phyloP scores from a whole-genome alignment of 352 stramenopile species.

The Pythium chondricola region DNA sequence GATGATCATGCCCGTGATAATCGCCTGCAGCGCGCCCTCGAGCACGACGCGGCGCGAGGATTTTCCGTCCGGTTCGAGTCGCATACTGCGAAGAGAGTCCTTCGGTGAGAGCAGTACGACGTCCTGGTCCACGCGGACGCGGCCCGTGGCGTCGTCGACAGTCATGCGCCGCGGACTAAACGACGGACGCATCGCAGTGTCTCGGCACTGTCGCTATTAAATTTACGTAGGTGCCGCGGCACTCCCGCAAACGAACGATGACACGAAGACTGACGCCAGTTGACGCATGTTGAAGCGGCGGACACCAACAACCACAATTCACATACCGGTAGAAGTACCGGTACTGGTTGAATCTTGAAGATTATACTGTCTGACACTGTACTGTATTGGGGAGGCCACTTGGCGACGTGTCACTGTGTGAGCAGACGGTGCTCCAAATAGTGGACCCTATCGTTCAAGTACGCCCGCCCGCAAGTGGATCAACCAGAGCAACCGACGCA shows the following conservation, averaged over 20 bases:
- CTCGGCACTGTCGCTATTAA: too few relatives aligned
- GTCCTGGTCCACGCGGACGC: slow-evolving; percentile 29
- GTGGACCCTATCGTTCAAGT: slow-evolving; percentile 1
- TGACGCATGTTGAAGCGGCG: slow-evolving; percentile 15
- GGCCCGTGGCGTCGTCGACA: slow-evolving; percentile 24
- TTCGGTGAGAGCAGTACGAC: slow-evolving; percentile 23
- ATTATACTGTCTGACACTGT: slow-evolving; percentile 7
- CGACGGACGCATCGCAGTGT: slow-evolving; percentile 47
- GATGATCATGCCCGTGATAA: slow-evolving; percentile 88
- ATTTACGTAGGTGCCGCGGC: too few relatives aligned
- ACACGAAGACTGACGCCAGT: neutral
- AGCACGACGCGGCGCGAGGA: slow-evolving; percentile 12
- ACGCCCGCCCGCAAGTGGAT: neutral
- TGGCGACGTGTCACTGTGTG: slow-evolving; percentile 8
- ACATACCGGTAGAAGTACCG: neutral
- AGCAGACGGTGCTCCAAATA: slow-evolving; percentile 5
- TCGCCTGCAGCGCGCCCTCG: slow-evolving; percentile 42
- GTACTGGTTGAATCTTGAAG: neutral
- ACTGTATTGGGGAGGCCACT: neutral
- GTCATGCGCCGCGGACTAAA: slow-evolving; percentile 38
- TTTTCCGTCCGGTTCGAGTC: neutral
- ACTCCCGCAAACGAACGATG: too few relatives aligned
- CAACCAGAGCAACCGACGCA: neutral
- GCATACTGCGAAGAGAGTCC: slow-evolving; percentile 4
- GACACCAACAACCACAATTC: neutral